Evolutionary conservation across 768 basidiomycete species (phyloP), one percentile per base, ranked within the genome.

Genomic region (Fomitopsis pulvina): DNA sequence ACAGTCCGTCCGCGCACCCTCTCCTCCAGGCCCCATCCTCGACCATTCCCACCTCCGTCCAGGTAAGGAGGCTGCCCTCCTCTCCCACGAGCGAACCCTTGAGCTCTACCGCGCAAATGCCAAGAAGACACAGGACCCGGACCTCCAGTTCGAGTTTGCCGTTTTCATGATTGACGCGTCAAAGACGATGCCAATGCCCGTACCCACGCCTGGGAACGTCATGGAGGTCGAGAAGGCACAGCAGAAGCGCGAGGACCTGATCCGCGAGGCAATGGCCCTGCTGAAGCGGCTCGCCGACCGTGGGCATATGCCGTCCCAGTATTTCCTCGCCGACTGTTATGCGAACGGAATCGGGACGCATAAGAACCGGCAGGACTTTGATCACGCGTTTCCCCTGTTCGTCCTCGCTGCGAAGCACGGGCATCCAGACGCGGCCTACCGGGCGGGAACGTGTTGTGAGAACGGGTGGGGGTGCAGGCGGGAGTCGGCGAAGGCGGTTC

Each of bases 81-180:
- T 97, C 57, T 93, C 92, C 0, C 89, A 97, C 66, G 92, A 94
- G 68, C 89, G 89, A 51, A 98, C 96, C 2, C 83, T 99, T 52
- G 93, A 97, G 67, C 83, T 96, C 54, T 99, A 99, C 73, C 88
- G 96, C 41, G 83, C 86, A 39, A 99, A 99, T 67, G 96, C 95
- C 27, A 96, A 95, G 73, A 98, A 98, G 72, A 96, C 94, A 0
- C 92, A 96, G 71, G 92, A 98, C 66, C 94, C 95, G 0, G 92
- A 97, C 61, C 73, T 97, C 49, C 94, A 95, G 65, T 98, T 93
- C 73, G 96, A 99, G 66, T 97, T 99, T 58, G 92, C 95, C 34
- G 91, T 94, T 8, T 97, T 98, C 76, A 93, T 97, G 88, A 87
- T 99, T 63, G 96, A 97, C 62, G 92, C 94, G 43, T 89, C 92